Conservation (phyloP, 108 stramenopile genomes). For the Skeletonema grethae region DNA sequence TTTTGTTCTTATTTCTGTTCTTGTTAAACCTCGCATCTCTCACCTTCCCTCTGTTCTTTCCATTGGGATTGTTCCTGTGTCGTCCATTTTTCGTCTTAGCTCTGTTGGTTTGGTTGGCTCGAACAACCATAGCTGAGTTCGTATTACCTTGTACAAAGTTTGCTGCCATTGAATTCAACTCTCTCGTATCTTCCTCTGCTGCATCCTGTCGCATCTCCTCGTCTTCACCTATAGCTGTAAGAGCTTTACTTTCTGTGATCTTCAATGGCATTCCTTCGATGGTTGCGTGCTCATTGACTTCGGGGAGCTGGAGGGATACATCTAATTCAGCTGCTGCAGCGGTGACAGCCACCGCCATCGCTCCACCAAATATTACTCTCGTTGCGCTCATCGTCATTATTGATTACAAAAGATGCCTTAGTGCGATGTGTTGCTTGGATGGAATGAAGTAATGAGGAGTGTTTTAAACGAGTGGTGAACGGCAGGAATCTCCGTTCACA, state of each 20-base stretch:
- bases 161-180: slow-evolving; percentile 2
- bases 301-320: neutral
- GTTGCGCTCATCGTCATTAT: neutral
- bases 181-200: neutral
- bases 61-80: neutral
- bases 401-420: neutral
- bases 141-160: neutral
- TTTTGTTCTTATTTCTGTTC: neutral
- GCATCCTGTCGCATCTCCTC: neutral
- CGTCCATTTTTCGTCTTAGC: neutral
- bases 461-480: too few relatives aligned
- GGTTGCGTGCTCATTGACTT: neutral
- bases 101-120: neutral
- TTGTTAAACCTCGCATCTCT: slow-evolving; percentile 2
- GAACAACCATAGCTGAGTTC: neutral
- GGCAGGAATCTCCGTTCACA: neutral
- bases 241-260: neutral
- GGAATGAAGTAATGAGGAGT: too few relatives aligned
- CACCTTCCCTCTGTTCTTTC: neutral
- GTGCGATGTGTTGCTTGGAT: neutral
- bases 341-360: neutral
- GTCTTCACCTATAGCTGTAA: neutral
- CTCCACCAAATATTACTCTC: neutral
- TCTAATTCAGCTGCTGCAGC: neutral
- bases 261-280: neutral